Evolutionary conservation across 2,329 filamentous ascomycete genomes (phyloP).

Genomic region (Penicillium sp.): DNA sequence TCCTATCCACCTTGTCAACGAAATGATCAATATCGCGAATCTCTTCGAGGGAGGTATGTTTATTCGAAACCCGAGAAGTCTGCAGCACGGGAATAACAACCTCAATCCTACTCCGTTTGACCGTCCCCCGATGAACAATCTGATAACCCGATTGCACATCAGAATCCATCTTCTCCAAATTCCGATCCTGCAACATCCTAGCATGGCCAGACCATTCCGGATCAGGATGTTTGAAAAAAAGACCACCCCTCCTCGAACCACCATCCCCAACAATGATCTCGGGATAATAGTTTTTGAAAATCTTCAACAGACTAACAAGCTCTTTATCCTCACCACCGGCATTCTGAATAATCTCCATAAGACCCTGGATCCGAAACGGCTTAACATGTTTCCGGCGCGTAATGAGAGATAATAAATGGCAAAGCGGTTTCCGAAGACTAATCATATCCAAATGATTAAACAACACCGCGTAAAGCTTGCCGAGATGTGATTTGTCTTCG

Average conservation of each 20-base stretch:
- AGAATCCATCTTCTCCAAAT: constrained; percentile 46
- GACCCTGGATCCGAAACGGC: constrained; percentile 77
- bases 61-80: constrained; percentile 73
- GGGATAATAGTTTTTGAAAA: constrained; percentile 91
- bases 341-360: constrained; percentile 58
- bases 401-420: constrained; percentile 77
- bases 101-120: constrained; percentile 55
- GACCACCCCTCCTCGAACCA: constrained; percentile 40
- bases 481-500: constrained; percentile 65
- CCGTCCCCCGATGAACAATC: constrained; percentile 59
- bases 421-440: constrained; percentile 70
- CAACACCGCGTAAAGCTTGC: constrained; percentile 72
- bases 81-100: constrained; percentile 69
- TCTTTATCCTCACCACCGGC: constrained; percentile 71
- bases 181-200: constrained; percentile 67
- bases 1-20: constrained; percentile 72
- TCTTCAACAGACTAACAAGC: constrained; percentile 72
- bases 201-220: constrained; percentile 72
- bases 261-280: constrained; percentile 81
- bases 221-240: constrained; percentile 68
- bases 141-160: constrained; percentile 63
- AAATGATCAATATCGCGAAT: constrained; percentile 73
- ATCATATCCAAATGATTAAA: constrained; percentile 84
- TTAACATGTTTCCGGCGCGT: constrained; percentile 82
- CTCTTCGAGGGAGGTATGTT: constrained; percentile 67